Conservation (phyloP, 2,329 filamentous ascomycete genomes). For the Diaporthe eres region DNA sequence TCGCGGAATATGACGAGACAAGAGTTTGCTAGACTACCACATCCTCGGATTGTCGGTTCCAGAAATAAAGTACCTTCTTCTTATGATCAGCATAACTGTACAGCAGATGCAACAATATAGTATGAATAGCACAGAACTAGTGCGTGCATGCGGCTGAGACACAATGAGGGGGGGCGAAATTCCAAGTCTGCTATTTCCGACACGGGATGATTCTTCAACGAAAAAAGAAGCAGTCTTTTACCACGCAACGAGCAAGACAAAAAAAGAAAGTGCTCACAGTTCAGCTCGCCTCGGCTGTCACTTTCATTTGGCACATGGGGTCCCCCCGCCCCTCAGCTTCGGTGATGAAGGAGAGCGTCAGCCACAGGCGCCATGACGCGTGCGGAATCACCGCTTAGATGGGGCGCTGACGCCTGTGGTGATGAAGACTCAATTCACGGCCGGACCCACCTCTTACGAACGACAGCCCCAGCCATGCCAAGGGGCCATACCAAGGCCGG, state of each 20-base stretch:
- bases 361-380: conserved; percentile 25
- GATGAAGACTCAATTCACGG: conserved; percentile 1
- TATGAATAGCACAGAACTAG: background rate
- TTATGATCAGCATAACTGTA: background rate
- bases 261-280: background rate
- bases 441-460: conserved; percentile 16
- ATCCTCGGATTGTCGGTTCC: background rate
- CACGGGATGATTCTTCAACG: background rate
- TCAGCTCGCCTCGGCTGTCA: conserved; percentile 18
- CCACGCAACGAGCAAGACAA: background rate
- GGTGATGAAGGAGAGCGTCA: conserved; percentile 29
- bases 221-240: background rate
- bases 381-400: conserved; percentile 24
- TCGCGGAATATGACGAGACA: conserved; percentile 15
- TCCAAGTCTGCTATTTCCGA: background rate
- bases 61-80: background rate
- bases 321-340: background rate
- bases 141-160: conserved; percentile 26
- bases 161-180: background rate
- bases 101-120: background rate
- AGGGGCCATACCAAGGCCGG: conserved; percentile 23
- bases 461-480: conserved; percentile 9
- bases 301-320: background rate
- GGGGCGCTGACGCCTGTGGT: conserved; percentile 1
- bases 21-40: background rate